Evolutionary conservation across 1,284 basidiomycete genomes (phyloP).

Genomic region (Ganoderma sp.): DNA sequence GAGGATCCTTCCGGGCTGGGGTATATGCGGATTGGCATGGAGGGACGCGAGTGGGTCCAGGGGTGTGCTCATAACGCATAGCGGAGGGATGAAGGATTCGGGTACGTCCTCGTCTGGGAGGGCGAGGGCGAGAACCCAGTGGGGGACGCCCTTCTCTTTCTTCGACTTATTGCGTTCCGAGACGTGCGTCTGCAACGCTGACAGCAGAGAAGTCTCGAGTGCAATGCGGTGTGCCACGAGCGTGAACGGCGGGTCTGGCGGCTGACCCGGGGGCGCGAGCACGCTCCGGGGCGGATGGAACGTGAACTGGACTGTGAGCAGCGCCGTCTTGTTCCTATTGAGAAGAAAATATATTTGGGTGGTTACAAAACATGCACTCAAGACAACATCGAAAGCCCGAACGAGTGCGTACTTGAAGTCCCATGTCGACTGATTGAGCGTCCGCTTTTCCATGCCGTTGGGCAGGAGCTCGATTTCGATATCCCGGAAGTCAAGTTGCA

Average conservation of each 20-base stretch:
- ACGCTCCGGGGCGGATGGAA: conserved; percentile 59
- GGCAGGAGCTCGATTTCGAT: conserved; percentile 81
- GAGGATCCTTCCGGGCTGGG: conserved; percentile 39
- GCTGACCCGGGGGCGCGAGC: conserved; percentile 47
- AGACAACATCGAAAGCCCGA: background rate
- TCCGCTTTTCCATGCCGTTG: conserved; percentile 81
- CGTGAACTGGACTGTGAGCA: conserved; percentile 75
- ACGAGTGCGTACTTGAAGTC: conserved; percentile 68
- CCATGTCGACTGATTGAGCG: conserved; percentile 80
- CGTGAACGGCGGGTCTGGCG: conserved; percentile 48
- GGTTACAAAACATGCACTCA: background rate
- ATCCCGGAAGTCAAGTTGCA: conserved; percentile 67
- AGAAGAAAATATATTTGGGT: conserved; percentile 8
- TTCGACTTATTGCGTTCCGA: conserved; percentile 48
- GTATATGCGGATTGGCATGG: conserved; percentile 30
- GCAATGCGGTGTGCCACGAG: conserved; percentile 69
- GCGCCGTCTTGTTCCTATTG: conserved; percentile 65
- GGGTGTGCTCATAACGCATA: conserved; percentile 62
- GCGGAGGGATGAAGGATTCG: conserved; percentile 58
- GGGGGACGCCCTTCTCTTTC: conserved; percentile 51
- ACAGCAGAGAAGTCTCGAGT: conserved; percentile 55
- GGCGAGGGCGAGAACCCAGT: conserved; percentile 62
- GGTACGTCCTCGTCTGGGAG: conserved; percentile 59
- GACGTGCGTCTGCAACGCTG: conserved; percentile 53
- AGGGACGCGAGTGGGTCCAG: conserved; percentile 45